Base-by-base conservation (phyloP, 805 yeast genomes). In the Metschnikowia colocasiae region DNA sequence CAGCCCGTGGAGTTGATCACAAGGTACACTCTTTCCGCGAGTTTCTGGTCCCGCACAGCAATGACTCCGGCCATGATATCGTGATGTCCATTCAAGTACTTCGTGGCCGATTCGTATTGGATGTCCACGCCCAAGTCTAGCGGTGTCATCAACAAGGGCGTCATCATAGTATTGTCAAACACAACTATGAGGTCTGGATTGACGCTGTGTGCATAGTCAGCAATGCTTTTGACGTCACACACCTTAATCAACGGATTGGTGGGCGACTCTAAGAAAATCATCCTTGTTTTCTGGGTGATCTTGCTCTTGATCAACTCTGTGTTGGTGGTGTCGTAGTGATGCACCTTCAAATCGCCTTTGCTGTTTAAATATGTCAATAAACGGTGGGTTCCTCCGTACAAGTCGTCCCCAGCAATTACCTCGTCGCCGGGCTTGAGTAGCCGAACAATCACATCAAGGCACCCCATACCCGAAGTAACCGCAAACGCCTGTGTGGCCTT, bases 111-210 rank as follows among this genome's bases (percentile, higher is more conserved):
- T 64, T 91, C 98, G 64, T 91, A 92, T 48, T 87, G 96, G 48
- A 91, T 87, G 62, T 91, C 97, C 32, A 83, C 92, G 7, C 94
- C 95, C 55, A 86, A 78, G 56, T 87, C 88, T 54, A 91, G 74
- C 4, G 98, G 97, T 20, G 84, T 76, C 82, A 87, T 82, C 59
- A 84, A 75, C 51, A 91, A 67, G 10, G 97, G 97, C 25, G 96
- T 83, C 95, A 91, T 85, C 98, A 91, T 91, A 49, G 97, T 92
- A 74, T 92, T 91, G 69, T 91, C 97, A 52, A 91, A 91, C 12
- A 88, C 95, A 34, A 88, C 82, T 42, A 84, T 63, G 45, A 85
- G 75, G 32, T 82, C 76, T 15, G 95, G 89, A 60, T 76, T 84
- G 35, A 76, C 73, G 36, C 68, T 63, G 61, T 88, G 94, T 38